Conservation (phyloP, 768 basidiomycete species). For the Steccherinum ochraceum region DNA sequence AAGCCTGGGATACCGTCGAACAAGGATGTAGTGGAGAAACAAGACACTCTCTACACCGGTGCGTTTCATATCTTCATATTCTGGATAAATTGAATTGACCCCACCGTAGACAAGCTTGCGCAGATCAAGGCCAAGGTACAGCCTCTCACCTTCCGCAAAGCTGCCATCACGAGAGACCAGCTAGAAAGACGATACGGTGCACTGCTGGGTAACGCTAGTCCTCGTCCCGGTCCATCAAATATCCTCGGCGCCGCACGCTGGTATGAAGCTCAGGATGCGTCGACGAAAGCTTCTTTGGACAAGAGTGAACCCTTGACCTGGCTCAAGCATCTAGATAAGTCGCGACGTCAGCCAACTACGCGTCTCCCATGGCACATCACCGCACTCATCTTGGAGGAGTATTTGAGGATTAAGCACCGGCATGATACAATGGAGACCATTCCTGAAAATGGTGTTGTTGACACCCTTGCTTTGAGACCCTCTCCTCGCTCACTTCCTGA, state of each 20-base stretch:
- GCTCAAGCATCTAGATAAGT: slow-evolving; percentile 61
- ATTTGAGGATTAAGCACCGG: slow-evolving; percentile 35
- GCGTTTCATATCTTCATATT: slow-evolving; percentile 5
- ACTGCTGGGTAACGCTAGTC: slow-evolving; percentile 35
- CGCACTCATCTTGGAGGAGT: slow-evolving; percentile 66
- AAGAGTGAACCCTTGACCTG: slow-evolving; percentile 66
- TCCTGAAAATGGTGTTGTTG: slow-evolving; percentile 31
- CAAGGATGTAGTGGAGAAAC: slow-evolving; percentile 45
- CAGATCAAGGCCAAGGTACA: slow-evolving; percentile 45
- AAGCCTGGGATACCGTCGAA: slow-evolving; percentile 42
- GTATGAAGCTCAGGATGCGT: slow-evolving; percentile 45
- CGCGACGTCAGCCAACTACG: slow-evolving; percentile 21
- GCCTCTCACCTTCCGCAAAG: slow-evolving; percentile 55
- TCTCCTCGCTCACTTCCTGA: slow-evolving; percentile 8
- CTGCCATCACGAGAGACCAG: slow-evolving; percentile 58
- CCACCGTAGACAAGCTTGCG: slow-evolving; percentile 45
- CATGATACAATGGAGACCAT: slow-evolving; percentile 37
- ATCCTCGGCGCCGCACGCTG: slow-evolving; percentile 50
- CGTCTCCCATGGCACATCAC: slow-evolving; percentile 59
- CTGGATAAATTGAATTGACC: slow-evolving; percentile 1
- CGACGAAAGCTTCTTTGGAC: slow-evolving; percentile 48
- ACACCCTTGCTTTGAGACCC: slow-evolving; percentile 6
- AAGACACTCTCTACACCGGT: slow-evolving; percentile 56
- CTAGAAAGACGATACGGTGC: slow-evolving; percentile 57
- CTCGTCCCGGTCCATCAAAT: slow-evolving; percentile 30